Base-by-base conservation (phyloP, 2,329 filamentous ascomycete species). In the Rugonectria rugulosa region DNA sequence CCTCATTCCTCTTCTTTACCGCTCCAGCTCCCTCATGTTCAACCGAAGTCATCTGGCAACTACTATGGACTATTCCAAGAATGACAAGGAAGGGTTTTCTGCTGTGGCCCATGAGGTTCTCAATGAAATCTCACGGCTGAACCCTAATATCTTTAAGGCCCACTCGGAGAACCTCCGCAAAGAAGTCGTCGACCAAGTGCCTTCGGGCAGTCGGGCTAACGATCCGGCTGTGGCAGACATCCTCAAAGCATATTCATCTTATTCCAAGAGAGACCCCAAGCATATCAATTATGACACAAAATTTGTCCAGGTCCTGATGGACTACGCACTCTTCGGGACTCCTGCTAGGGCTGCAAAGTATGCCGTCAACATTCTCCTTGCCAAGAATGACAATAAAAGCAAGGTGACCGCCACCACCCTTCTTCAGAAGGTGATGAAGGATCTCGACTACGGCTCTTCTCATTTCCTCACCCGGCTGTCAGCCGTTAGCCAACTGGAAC, bases 41-140 rank as follows among this genome's bases (percentile, higher is more conserved):
- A 99, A 97, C 76, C 88, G 91, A 68, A 98, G 94, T 70, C 93
- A 99, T 70, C 87, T 99, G 15, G 87, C 93, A 3, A 88, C 91
- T 1, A 94, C 98, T 60, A 91, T 98, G 79, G 88, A 92, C 54
- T 90, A 89, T 67, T 92, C 93, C 10, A 88, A 92, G 67, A 93
- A 87, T 9, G 89, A 97, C 68, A 89, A 93, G 68, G 86, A 90
- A 43, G 88, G 88, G 1, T 80, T 97, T 43, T 91, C 89, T 6
- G 79, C 84, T 17, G 87, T 90, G 12, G 94, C 95, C 2, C 92
- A 97, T 68, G 91, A 96, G 68, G 83, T 98, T 48, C 82, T 98
- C 42, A 94, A 92, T 67, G 91, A 97, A 69, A 97, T 98, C 24
- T 98, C 95, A 0, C 88, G 91, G 48, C 86, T 87, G 40, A 95